A percentile compares a stretch with the other conserved stretches of the same genome.
These are phyloP conservation scores for Saxophila tyrrhenica DNA, from an alignment of 495 filamentous ascomycete genomes.

Conservation along the genomic window DNA sequence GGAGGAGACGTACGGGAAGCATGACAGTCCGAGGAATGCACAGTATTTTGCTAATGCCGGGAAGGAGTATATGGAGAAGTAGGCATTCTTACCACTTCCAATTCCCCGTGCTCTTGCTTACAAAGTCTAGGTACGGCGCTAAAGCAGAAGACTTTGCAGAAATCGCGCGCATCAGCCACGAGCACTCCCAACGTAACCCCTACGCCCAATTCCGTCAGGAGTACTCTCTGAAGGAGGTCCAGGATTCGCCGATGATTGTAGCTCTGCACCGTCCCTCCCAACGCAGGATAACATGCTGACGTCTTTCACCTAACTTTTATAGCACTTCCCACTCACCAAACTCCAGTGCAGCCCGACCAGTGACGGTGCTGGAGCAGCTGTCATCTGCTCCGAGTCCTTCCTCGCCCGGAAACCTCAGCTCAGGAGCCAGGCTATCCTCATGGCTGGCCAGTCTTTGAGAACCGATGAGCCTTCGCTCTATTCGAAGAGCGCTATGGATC, in stretches of 20 bases:
- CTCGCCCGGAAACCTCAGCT: conserved; percentile 78
- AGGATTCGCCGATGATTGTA: conserved; percentile 66
- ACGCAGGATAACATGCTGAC: too few species aligned
- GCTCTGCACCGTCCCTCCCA: too few species aligned
- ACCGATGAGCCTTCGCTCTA: conserved; percentile 70
- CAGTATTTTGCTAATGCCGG: conserved; percentile 97
- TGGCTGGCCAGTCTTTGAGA: conserved; percentile 78
- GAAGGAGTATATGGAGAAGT: conserved; percentile 91
- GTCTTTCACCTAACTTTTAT: too few species aligned
- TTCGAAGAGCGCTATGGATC: conserved; percentile 65
- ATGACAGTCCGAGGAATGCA: conserved; percentile 71
- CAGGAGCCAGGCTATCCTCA: conserved; percentile 66
- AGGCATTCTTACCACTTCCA: conserved; percentile 14
- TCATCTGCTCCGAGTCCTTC: conserved; percentile 82
- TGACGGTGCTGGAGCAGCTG: conserved; percentile 80
- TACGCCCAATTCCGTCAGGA: conserved; percentile 94
- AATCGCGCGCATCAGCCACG: conserved; percentile 86
- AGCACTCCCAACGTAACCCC: conserved; percentile 80
- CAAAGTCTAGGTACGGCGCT: conserved; percentile 51
- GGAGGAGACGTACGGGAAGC: conserved; percentile 63
- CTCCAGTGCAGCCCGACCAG: conserved; percentile 86
- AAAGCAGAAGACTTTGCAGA: conserved; percentile 84
- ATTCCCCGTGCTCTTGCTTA: not conserved
- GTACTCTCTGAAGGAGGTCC: conserved; percentile 77
- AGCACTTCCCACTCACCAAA: conserved; percentile 68